Base-by-base conservation (phyloP, 495 filamentous ascomycete genomes). In the Penicillium canariense region DNA sequence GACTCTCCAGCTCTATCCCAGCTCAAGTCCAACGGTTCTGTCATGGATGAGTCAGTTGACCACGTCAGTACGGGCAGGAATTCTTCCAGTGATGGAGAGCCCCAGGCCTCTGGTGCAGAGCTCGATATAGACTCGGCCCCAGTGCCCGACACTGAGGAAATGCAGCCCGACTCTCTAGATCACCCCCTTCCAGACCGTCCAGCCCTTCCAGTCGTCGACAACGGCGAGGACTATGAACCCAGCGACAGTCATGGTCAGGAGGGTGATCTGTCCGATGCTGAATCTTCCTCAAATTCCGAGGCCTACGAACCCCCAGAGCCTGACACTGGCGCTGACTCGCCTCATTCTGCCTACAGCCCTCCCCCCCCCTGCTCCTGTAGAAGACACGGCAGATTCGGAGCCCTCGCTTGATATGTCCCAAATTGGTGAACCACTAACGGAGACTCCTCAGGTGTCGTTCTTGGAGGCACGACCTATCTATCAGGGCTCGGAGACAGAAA, bases 301-400 rank as follows among this genome's bases (percentile, higher is more conserved):
- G 77, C 67, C 17, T 85, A 86, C 59, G 84, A 86, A 55, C 82
- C 83, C 25, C 82, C 82, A 20, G 83, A 84, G 64, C 71, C 78
- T 14, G 68, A 69, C 18, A 48, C 64, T 22, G 54, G 59, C 18
- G 55, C 59, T 43, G 71, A 68, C n/a, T 60, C 63, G 26, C 55
- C 61, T 45, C 61, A 61, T 32, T 72, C 64, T 5, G 54, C 50
- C 25, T 74, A 75, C 55, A 72, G 69, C n/a, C 72, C 71, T 47
- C 66, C 69, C 70, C 52, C 73, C 67, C 36, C 73, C 69, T 20
- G 59, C 59, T 30, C 62, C 66, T 59, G 60, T 67, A 50, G 68
- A 67, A 34, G 50, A 52, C 5, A 31, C 45, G 27, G 55, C 62
- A 34, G 46, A 44, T 31, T 52, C 58, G 22, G 42, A 42, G 11